These are phyloP conservation scores for Rosa hybrid DNA, from an alignment of 331 rosid genomes.

Conservation along the genomic window DNA sequence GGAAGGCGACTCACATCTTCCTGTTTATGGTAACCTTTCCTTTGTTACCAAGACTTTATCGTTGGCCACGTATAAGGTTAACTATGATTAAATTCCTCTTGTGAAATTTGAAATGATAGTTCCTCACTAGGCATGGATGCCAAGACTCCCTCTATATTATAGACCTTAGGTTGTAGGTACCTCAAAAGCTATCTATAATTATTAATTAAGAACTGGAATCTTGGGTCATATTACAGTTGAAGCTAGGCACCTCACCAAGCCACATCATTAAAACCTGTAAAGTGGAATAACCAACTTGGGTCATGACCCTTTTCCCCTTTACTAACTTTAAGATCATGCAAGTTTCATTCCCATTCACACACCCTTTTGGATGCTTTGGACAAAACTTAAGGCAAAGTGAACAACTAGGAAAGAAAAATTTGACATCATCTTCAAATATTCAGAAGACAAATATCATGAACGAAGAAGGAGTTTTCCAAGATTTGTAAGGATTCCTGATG, in stretches of 20 bases:
- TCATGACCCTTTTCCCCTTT: constrained; percentile 28
- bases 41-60: not conserved
- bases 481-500: constrained; percentile 38
- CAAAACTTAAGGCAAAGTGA: constrained; percentile 27
- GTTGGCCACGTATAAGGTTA: not conserved
- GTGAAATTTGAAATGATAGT: constrained; percentile 2
- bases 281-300: constrained; percentile 35
- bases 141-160: not conserved
- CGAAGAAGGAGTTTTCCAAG: constrained; percentile 3
- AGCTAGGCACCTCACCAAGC: constrained; percentile 29
- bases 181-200: not conserved
- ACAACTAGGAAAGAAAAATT: constrained; percentile 22
- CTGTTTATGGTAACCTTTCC: not conserved
- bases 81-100: not conserved
- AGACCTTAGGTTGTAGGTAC: not conserved
- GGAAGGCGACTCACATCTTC: not conserved
- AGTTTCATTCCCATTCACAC: constrained; percentile 44
- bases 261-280: constrained; percentile 42
- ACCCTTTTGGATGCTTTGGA: constrained; percentile 47
- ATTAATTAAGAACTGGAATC: constrained; percentile 34
- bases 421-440: constrained; percentile 4
- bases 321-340: constrained; percentile 14
- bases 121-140: constrained; percentile 8
- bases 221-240: constrained; percentile 10
- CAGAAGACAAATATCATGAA: not conserved